These are phyloP conservation scores for Musa acuminata DNA, from an alignment of 176 grass and related monocot genomes.

Conservation along the genomic window DNA sequence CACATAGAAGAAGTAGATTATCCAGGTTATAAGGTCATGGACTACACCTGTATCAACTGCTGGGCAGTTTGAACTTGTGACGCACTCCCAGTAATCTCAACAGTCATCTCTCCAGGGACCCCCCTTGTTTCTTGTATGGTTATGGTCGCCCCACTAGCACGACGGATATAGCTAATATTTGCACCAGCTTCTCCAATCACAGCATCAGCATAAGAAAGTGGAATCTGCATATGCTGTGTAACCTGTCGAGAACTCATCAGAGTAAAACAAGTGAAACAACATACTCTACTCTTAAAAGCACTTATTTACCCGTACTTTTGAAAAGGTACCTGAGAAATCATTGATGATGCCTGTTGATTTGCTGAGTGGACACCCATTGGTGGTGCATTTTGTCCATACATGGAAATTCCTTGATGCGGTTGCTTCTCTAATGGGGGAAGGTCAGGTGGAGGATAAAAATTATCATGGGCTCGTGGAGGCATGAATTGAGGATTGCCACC, in stretches of 20 bases:
- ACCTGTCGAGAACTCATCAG: conserved; percentile 39
- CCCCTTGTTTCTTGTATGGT: conserved; percentile 94
- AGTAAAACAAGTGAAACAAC: not conserved
- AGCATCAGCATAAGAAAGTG: conserved; percentile 90
- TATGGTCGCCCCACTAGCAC: conserved; percentile 87
- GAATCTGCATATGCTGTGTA: conserved; percentile 86
- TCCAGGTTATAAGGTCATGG: not conserved
- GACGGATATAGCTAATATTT: conserved; percentile 88
- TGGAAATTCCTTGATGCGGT: conserved; percentile 67
- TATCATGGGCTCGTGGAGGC: conserved; percentile 58
- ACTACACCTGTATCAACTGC: conserved; percentile 77
- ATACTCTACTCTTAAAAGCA: not conserved
- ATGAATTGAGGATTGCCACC: conserved; percentile 70
- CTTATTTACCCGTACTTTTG: conserved; percentile 3
- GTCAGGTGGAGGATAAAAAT: conserved; percentile 65
- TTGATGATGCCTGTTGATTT: conserved; percentile 49
- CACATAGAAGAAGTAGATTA: not conserved
- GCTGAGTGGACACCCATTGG: conserved; percentile 34
- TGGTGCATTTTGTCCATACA: conserved; percentile 58
- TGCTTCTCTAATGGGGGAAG: conserved; percentile 60
- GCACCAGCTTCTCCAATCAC: conserved; percentile 86
- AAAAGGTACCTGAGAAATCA: conserved; percentile 56
- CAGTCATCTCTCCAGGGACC: conserved; percentile 87
- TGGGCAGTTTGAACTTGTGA: conserved; percentile 94
- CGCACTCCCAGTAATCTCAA: conserved; percentile 73